These are phyloP conservation scores for Camelina laxa DNA, from an alignment of 345 rosid genomes.

Conservation along the genomic window DNA sequence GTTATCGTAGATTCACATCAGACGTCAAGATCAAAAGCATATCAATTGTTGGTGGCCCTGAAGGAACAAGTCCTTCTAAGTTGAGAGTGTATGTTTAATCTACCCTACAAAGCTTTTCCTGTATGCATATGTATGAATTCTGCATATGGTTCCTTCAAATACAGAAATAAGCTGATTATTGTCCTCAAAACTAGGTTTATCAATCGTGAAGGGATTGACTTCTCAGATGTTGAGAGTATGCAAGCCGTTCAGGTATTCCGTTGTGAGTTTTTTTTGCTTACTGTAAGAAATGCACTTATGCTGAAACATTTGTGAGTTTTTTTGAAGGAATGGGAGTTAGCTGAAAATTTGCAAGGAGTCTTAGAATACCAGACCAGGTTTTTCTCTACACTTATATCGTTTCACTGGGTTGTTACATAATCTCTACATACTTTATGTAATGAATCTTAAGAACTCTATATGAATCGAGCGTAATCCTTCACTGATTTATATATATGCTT, in stretches of 20 bases:
- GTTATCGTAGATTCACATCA: conserved; percentile 72
- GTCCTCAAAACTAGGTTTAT: conserved; percentile 59
- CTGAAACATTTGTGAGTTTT: conserved; percentile 15
- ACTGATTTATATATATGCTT: neutral
- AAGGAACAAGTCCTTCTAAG: conserved; percentile 94
- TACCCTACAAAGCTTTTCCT: neutral
- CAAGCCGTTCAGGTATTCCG: conserved; percentile 85
- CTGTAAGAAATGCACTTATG: conserved; percentile 6
- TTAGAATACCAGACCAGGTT: conserved; percentile 92
- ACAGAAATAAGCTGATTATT: conserved; percentile 15
- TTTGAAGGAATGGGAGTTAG: conserved; percentile 89
- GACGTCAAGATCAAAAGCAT: conserved; percentile 97
- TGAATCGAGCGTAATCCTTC: neutral
- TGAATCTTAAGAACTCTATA: neutral
- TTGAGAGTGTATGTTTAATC: conserved; percentile 80
- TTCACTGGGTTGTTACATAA: neutral
- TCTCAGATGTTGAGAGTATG: conserved; percentile 93
- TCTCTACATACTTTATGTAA: neutral
- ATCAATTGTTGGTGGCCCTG: conserved; percentile 85
- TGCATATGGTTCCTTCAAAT: neutral
- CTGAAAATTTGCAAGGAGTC: conserved; percentile 80
- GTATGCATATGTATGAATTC: conserved; percentile 4
- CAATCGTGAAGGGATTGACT: conserved; percentile 91
- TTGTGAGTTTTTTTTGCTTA: conserved; percentile 19
- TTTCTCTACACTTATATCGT: neutral